Conservation (phyloP, 2,329 filamentous ascomycete genomes). For the Trichothecium sympodiale region DNA sequence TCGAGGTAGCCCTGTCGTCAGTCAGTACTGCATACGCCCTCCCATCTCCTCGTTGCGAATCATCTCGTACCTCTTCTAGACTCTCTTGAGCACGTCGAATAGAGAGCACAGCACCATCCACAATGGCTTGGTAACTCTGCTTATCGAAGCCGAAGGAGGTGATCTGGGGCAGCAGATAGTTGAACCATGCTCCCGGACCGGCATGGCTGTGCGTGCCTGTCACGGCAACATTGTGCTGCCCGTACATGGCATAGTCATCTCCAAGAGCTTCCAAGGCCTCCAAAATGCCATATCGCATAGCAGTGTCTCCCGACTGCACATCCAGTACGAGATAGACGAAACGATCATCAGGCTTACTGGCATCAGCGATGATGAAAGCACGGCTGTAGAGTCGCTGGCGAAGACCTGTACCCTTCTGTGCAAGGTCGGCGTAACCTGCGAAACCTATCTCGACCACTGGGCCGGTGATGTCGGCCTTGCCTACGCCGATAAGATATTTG, state of each 20-base stretch:
- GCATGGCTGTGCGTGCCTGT: slow-evolving; percentile 91
- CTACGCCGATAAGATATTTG: slow-evolving; percentile 41
- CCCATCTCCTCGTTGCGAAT: too few species aligned
- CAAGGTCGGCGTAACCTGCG: slow-evolving; percentile 83
- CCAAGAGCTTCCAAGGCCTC: slow-evolving; percentile 61
- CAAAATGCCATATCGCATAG: slow-evolving; percentile 76
- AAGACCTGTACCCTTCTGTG: slow-evolving; percentile 71
- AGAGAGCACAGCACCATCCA: slow-evolving; percentile 73
- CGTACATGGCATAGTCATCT: slow-evolving; percentile 62
- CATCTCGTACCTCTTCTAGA: slow-evolving; percentile 28
- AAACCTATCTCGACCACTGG: slow-evolving; percentile 85
- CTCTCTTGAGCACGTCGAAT: slow-evolving; percentile 64
- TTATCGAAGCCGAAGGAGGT: slow-evolving; percentile 77
- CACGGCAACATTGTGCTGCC: slow-evolving; percentile 71
- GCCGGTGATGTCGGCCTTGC: slow-evolving; percentile 50
- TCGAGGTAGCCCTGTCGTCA: slow-evolving; percentile 49
- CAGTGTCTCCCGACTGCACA: slow-evolving; percentile 79
- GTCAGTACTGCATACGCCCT: slow-evolving; percentile 3
- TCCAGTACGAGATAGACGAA: slow-evolving; percentile 86
- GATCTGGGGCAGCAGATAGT: slow-evolving; percentile 87
- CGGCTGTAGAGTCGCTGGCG: slow-evolving; percentile 82
- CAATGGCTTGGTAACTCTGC: slow-evolving; percentile 81
- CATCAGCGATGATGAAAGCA: slow-evolving; percentile 74
- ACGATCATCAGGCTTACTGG: slow-evolving; percentile 53
- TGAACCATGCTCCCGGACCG: slow-evolving; percentile 85